Base-by-base conservation (phyloP, 495 filamentous ascomycete genomes). In the Daldinia bambusicola region DNA sequence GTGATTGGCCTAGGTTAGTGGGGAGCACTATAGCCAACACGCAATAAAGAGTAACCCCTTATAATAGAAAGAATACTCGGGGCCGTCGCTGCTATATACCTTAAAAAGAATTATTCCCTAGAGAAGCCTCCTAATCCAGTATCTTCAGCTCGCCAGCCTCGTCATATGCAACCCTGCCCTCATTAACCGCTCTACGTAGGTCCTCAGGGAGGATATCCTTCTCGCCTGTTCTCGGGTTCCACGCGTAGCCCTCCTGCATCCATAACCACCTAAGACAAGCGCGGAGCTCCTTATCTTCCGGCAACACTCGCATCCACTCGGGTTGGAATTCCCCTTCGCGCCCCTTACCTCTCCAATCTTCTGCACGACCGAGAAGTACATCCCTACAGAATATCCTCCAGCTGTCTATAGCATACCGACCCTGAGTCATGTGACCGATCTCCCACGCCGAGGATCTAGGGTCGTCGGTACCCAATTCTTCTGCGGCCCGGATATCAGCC, bases 331-430 rank as follows among this genome's bases (percentile, higher is more conserved):
- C 80, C 6, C 71, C 67, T 59, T 66, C 69, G 10, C 63, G 60
- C 32, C 77, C 78, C 6, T 80, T 74, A 4, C 90, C 90, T 68
- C 85, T 88, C 86, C 89, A 91, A 55, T 87, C 86, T 1, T 77
- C 72, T 7, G 88, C 88, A 20, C 87, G 63, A 0, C 87, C 89
- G 2, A 93, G 83, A 34, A 97, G 76, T 51, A 84, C 84, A 77
- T 98, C 95, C 1, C 95, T 85, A 74, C 93, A 97, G 77, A 98
- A 98, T 61, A 98, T 97, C 4, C 95, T 86, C 93, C 93, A 98
- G 66, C 90, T 93, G 77, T 98, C 95, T 40, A 97, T 79, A 0
- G 94, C 92, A 78, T 98, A 98, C 1, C 89, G 85, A 1, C 95
- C 95, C n/a, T 92, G 90, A 0, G 94, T 92, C 38, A 98, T 75